These are phyloP conservation scores for Kandelia obovata DNA, from an alignment of 345 rosid species.

Conservation along the genomic window DNA sequence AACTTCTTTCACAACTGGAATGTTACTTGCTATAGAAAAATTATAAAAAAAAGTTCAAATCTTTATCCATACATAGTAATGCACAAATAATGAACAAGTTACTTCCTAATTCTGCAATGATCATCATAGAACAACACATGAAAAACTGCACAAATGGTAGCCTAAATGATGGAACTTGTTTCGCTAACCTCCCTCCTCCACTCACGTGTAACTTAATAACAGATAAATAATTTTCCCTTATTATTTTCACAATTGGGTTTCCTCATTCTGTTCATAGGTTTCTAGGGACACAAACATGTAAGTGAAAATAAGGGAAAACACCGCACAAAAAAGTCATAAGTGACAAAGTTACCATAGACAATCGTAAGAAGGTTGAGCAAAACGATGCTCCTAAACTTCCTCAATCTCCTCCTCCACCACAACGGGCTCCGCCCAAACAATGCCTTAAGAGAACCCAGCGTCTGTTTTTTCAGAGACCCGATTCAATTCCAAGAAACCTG, in stretches of 20 bases:
- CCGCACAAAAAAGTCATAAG: too few relatives aligned
- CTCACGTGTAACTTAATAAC: too few relatives aligned
- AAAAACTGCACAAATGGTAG: too few relatives aligned
- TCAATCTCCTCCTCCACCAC: slow-evolving; percentile 40
- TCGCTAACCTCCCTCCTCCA: too few relatives aligned
- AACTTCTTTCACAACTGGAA: slow-evolving; percentile 57
- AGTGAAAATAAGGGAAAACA: background rate
- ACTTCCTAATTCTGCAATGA: background rate
- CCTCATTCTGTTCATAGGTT: background rate
- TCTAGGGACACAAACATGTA: background rate
- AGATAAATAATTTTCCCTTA: too few relatives aligned
- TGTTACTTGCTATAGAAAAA: slow-evolving; percentile 47
- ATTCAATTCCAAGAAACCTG: background rate
- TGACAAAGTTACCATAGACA: slow-evolving; percentile 39
- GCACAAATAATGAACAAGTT: background rate
- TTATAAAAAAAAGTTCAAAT: slow-evolving; percentile 10
- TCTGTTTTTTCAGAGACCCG: slow-evolving; percentile 5
- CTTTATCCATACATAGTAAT: background rate
- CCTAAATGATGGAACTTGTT: too few relatives aligned
- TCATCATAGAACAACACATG: too few relatives aligned
- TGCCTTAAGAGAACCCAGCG: slow-evolving; percentile 14
- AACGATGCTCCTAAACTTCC: slow-evolving; percentile 46
- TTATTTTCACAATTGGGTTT: too few relatives aligned
- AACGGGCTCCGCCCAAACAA: slow-evolving; percentile 34
- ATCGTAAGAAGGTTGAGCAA: slow-evolving; percentile 51